Evolutionary conservation across 2,329 filamentous ascomycete genomes (phyloP).

Genomic region (Venturia oleaginea): DNA sequence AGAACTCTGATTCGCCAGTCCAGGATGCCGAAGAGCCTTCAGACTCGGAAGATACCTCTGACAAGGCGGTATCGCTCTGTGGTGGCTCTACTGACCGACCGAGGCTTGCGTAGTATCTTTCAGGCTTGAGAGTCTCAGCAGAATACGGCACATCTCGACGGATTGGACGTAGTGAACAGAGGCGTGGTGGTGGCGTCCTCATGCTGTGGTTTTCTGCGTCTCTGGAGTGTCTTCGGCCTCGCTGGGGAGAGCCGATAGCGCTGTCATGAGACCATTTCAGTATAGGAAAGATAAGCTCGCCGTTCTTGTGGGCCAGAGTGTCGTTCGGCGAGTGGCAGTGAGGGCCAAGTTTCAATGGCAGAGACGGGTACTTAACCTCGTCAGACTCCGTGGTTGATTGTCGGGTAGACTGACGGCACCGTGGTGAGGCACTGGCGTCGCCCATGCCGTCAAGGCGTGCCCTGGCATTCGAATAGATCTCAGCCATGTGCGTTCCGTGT

Average conservation of each 20-base stretch:
- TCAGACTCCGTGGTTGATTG: background rate
- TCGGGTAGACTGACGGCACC: background rate
- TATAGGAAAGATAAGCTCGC: background rate
- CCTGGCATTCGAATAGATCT: background rate
- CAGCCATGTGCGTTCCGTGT: background rate
- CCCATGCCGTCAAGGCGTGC: background rate
- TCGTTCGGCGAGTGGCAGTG: background rate
- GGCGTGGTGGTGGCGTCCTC: background rate
- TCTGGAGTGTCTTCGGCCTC: background rate
- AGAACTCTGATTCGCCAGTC: constrained; percentile 12
- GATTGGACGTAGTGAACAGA: background rate
- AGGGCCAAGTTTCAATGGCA: background rate
- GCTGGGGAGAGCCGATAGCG: background rate
- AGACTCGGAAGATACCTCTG: background rate
- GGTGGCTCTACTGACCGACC: background rate
- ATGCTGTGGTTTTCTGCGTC: background rate
- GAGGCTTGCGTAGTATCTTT: background rate
- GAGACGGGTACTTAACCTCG: background rate
- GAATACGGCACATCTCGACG: background rate
- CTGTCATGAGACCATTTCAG: background rate
- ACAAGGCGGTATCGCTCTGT: background rate
- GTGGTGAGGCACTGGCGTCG: background rate
- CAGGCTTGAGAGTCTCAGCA: background rate
- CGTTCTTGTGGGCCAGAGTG: background rate
- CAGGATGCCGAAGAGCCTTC: constrained; percentile 7